Evolutionary conservation across 495 filamentous ascomycete genomes (phyloP).

Genomic region (Cenococcum geophilum): DNA sequence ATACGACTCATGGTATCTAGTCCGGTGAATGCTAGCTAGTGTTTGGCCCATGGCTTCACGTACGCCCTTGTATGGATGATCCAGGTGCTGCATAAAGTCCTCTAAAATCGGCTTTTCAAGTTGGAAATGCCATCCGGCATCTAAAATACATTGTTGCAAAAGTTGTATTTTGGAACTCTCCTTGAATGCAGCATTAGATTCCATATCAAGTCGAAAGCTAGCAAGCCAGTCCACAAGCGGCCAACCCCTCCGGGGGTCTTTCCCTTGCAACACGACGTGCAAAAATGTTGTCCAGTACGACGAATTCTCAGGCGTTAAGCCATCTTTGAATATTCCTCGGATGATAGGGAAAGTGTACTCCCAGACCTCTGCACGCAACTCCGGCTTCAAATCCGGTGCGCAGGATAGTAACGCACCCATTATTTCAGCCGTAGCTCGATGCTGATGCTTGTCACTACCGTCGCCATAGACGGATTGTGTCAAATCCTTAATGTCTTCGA

Average conservation of each 20-base stretch:
- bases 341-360: constrained; percentile 85
- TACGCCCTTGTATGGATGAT: constrained; percentile 96
- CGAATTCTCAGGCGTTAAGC: constrained; percentile 88
- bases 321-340: constrained; percentile 76
- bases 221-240: constrained; percentile 81
- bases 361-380: constrained; percentile 72
- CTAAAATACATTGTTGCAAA: constrained; percentile 77
- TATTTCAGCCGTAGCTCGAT: constrained; percentile 92
- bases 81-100: constrained; percentile 83
- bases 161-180: constrained; percentile 95
- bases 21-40: constrained; percentile 78
- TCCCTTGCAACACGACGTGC: constrained; percentile 73
- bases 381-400: constrained; percentile 61
- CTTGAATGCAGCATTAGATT: constrained; percentile 96
- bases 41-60: constrained; percentile 90
- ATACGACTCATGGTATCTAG: constrained; percentile 89
- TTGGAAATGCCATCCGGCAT: constrained; percentile 94
- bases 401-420: constrained; percentile 74
- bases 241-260: constrained; percentile 79
- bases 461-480: constrained; percentile 72
- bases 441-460: constrained; percentile 95
- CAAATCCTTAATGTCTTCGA: constrained; percentile 82
- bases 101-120: constrained; percentile 80
- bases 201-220: constrained; percentile 84
- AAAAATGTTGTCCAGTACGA: constrained; percentile 92